Percentiles rank a stretch among this genome's conserved stretches.
These are phyloP conservation scores for Penicillium ucsense DNA, from an alignment of 495 filamentous ascomycete species.

Conservation along the genomic window DNA sequence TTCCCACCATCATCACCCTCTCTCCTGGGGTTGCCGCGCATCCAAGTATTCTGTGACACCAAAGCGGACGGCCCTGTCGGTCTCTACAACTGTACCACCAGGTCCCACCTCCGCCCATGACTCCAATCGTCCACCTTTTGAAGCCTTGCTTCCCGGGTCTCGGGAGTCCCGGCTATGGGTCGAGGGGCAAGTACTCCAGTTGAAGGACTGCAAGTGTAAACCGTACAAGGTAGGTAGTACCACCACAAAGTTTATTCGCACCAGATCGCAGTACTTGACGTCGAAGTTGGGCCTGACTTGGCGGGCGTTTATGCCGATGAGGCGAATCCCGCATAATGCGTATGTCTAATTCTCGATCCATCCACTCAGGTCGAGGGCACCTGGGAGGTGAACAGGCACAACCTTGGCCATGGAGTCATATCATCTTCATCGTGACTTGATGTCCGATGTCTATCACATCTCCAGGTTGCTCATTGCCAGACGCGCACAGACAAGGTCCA, in stretches of 20 bases:
- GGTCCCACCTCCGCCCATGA: slow-evolving; percentile 2
- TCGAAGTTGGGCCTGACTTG: slow-evolving; percentile 4
- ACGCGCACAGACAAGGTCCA: no score
- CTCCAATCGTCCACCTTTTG: background rate
- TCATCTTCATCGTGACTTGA: no score
- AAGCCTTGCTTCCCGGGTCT: background rate
- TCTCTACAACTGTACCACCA: background rate
- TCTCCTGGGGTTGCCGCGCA: no score
- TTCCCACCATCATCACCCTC: no score
- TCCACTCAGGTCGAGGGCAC: background rate
- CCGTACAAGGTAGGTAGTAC: slow-evolving; percentile 2
- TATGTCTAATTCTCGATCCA: background rate
- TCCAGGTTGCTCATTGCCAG: no score
- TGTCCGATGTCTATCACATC: no score
- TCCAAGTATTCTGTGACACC: no score
- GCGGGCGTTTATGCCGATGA: slow-evolving; percentile 6
- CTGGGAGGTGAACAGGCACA: no score
- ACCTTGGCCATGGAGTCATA: no score
- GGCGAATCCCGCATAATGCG: background rate
- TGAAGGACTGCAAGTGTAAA: background rate
- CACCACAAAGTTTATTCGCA: no score
- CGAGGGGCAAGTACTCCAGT: background rate
- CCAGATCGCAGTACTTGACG: slow-evolving; percentile 12
- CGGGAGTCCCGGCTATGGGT: slow-evolving; percentile 8
- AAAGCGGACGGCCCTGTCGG: background rate